Conservation (phyloP, 371 early-diverging fungal species). For the Apophysomyces elegans region DNA sequence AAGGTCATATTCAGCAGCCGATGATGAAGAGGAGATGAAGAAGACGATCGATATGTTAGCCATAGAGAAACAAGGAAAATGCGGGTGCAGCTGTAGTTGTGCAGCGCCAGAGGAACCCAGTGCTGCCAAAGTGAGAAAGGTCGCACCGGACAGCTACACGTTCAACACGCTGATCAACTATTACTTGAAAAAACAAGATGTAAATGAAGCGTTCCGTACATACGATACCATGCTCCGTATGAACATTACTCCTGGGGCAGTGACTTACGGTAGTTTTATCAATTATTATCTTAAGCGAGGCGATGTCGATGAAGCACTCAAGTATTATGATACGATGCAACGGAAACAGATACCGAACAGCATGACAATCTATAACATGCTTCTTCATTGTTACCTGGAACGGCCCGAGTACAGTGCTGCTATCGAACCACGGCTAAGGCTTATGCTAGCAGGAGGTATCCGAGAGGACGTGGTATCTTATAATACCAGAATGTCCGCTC, state of each 20-base stretch:
- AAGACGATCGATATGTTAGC: slow-evolving; percentile 24
- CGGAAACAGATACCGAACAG: slow-evolving; percentile 30
- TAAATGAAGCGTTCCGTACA: slow-evolving; percentile 30
- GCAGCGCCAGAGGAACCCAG: neutral
- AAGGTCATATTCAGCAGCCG: slow-evolving; percentile 25
- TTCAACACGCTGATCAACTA: slow-evolving; percentile 34
- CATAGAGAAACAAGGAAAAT: slow-evolving; percentile 18
- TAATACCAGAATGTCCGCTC: slow-evolving; percentile 19
- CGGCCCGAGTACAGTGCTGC: slow-evolving; percentile 21
- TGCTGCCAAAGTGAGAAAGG: neutral
- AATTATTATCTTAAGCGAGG: slow-evolving; percentile 27
- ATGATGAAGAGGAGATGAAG: slow-evolving; percentile 27
- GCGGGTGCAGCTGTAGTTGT: slow-evolving; percentile 21
- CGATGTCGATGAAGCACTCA: slow-evolving; percentile 22
- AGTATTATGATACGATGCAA: slow-evolving; percentile 36
- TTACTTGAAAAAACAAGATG: slow-evolving; percentile 17
- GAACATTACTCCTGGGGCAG: slow-evolving; percentile 21
- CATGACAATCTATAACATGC: slow-evolving; percentile 28
- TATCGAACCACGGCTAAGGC: slow-evolving; percentile 19
- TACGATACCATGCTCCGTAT: slow-evolving; percentile 33
- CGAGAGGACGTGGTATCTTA: slow-evolving; percentile 23
- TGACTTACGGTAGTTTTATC: slow-evolving; percentile 33
- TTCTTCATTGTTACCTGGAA: slow-evolving; percentile 25
- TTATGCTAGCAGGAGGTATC: slow-evolving; percentile 18
- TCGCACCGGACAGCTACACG: slow-evolving; percentile 31